A percentile compares a stretch with the other conserved stretches of the same genome.
Conservation (phyloP, 2,329 filamentous ascomycete genomes). For the Penicillium brasilianum region DNA sequence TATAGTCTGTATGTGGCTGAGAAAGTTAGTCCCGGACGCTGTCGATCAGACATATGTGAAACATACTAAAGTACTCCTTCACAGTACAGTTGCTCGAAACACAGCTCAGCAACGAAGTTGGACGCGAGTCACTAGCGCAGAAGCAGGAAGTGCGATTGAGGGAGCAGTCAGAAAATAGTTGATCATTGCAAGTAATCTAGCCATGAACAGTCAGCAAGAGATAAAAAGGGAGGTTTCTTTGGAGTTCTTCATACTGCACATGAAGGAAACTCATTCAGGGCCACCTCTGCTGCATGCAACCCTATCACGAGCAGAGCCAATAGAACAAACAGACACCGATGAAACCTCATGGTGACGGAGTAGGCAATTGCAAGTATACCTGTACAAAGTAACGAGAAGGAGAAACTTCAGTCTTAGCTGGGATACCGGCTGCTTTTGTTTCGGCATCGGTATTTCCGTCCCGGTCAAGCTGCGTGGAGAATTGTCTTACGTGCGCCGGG, state of each 20-base stretch:
- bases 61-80: constrained; percentile 25
- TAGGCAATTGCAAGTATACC: not conserved
- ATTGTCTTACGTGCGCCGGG: constrained; percentile 4
- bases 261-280: constrained; percentile 13
- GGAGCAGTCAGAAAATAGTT: constrained; percentile 20
- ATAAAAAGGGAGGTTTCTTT: not conserved
- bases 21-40: not conserved
- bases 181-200: constrained; percentile 14
- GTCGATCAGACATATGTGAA: constrained; percentile 1
- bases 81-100: constrained; percentile 18
- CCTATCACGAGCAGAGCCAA: constrained; percentile 13
- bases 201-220: constrained; percentile 4
- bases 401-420: not conserved
- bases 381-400: not conserved
- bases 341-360: constrained; percentile 12
- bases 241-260: constrained; percentile 14
- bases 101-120: constrained; percentile 13
- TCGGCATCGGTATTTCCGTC: constrained; percentile 4
- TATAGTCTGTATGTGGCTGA: constrained; percentile 21
- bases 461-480: constrained; percentile 11
- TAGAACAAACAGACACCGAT: constrained; percentile 7
- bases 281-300: constrained; percentile 2
- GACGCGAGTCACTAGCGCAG: constrained; percentile 12
- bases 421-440: constrained; percentile 17
- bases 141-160: constrained; percentile 20